phyloP scores from a whole-genome alignment of 2,329 filamentous ascomycete genomes.

The Fusarium sp. region DNA sequence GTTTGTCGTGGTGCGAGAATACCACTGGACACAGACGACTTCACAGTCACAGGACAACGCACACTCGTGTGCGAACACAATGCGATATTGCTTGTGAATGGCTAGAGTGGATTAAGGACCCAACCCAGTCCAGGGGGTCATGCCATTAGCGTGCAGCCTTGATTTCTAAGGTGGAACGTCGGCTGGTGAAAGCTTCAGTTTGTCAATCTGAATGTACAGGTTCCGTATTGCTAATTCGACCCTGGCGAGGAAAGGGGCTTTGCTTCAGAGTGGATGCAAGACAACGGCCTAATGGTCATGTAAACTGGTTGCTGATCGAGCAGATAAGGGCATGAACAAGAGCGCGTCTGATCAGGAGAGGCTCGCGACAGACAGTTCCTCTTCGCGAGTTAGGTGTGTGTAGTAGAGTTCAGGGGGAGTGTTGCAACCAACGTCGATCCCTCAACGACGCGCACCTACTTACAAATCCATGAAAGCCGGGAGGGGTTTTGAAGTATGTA shows the following conservation, averaged over 20 bases:
- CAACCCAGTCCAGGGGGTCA: constrained; percentile 27
- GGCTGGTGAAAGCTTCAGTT: constrained; percentile 14
- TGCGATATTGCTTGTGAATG: constrained; percentile 28
- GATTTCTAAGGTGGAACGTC: constrained; percentile 13
- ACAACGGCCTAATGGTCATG: neutral
- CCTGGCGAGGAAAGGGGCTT: constrained; percentile 14
- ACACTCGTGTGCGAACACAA: constrained; percentile 17
- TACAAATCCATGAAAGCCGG: constrained; percentile 6
- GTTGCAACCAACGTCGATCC: constrained; percentile 28
- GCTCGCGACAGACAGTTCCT: constrained; percentile 18
- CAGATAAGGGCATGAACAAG: constrained; percentile 9
- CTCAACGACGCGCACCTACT: constrained; percentile 22
- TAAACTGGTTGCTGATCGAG: neutral
- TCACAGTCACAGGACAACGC: neutral
- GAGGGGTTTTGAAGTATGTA: neutral
- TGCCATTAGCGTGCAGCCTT: constrained; percentile 30
- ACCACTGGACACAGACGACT: neutral
- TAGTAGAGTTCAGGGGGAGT: constrained; percentile 29
- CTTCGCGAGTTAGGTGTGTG: constrained; percentile 16
- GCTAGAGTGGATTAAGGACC: constrained; percentile 22
- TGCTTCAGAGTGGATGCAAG: neutral
- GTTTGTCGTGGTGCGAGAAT: neutral
- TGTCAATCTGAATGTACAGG: constrained; percentile 10
- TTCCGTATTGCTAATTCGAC: constrained; percentile 9
- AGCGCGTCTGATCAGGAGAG: constrained; percentile 27